These are phyloP conservation scores for Apiospora marii DNA, from an alignment of 2,329 filamentous ascomycete genomes.

Conservation along the genomic window DNA sequence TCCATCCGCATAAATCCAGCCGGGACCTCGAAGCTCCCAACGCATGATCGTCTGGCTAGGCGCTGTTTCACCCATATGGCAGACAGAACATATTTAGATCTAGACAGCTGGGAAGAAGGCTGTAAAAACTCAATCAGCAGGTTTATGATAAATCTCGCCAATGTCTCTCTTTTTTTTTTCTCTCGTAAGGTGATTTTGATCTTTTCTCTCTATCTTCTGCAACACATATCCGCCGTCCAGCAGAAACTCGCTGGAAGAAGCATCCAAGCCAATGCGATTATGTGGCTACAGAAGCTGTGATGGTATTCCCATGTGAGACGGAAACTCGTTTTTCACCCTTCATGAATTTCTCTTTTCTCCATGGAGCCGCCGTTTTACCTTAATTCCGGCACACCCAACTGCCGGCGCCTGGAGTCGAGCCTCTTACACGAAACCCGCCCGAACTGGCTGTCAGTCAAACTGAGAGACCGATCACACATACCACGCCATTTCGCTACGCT, in stretches of 20 bases:
- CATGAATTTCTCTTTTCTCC: not conserved
- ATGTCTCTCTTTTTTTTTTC: not conserved
- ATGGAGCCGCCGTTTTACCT: not conserved
- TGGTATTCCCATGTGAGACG: not conserved
- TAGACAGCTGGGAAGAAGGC: not conserved
- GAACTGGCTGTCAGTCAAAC: too few relatives aligned
- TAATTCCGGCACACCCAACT: not conserved
- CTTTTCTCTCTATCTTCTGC: not conserved
- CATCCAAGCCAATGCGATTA: not conserved
- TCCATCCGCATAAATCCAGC: not conserved
- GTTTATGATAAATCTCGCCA: not conserved
- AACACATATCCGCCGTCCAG: too few relatives aligned
- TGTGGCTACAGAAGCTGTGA: not conserved
- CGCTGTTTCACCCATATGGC: not conserved
- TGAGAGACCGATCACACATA: too few relatives aligned
- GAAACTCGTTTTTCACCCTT: not conserved
- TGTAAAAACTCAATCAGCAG: not conserved
- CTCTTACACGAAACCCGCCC: not conserved
- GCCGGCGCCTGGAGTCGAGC: not conserved
- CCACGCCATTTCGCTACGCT: too few relatives aligned
- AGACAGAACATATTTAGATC: not conserved
- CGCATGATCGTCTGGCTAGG: constrained; percentile 7
- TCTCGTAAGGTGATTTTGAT: too few relatives aligned
- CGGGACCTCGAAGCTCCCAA: not conserved
- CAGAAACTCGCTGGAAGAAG: too few relatives aligned